phyloP scores from a whole-genome alignment of 1,139 yeast genomes.

The Pichia sp. region DNA sequence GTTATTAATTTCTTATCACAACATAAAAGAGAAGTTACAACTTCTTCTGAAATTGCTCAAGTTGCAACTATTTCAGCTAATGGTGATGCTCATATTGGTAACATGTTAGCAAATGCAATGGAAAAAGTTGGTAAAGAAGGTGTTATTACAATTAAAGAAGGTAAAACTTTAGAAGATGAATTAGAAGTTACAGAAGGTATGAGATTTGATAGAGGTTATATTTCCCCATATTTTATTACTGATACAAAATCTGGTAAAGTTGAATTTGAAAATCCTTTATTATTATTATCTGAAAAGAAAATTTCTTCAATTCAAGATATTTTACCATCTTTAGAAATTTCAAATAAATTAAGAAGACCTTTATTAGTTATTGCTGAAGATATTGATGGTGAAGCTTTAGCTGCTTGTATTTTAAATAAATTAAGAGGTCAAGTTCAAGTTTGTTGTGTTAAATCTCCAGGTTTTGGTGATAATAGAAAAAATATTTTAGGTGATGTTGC shows the following conservation, averaged over 20 bases:
- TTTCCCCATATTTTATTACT: slow-evolving; percentile 96
- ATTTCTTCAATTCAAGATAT: slow-evolving; percentile 88
- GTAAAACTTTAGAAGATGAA: slow-evolving; percentile 94
- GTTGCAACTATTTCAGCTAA: slow-evolving; percentile 98
- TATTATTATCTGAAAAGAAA: slow-evolving; percentile 90
- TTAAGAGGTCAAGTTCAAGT: slow-evolving; percentile 99
- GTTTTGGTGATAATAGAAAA: slow-evolving; percentile 99
- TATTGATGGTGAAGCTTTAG: slow-evolving; percentile 96
- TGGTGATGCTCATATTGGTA: slow-evolving; percentile 93
- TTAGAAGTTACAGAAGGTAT: slow-evolving; percentile 98
- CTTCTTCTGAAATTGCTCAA: slow-evolving; percentile 95
- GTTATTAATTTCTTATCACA: slow-evolving; percentile 83
- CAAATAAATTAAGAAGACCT: slow-evolving; percentile 94
- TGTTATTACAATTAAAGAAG: slow-evolving; percentile 95
- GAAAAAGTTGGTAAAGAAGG: slow-evolving; percentile 99
- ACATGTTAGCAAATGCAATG: slow-evolving; percentile 93
- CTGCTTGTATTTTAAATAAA: slow-evolving; percentile 97
- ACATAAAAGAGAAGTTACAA: slow-evolving; percentile 94
- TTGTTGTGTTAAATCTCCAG: slow-evolving; percentile 98
- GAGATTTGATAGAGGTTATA: slow-evolving; percentile 98
- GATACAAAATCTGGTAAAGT: slow-evolving; percentile 95
- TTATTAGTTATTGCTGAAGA: slow-evolving; percentile 93
- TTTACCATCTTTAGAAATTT: slow-evolving; percentile 88
- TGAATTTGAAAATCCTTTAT: slow-evolving; percentile 92
- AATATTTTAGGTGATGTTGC: slow-evolving; percentile 97